These are phyloP conservation scores for Aspergillus hortae DNA, from an alignment of 2,329 filamentous ascomycete species.

Conservation along the genomic window DNA sequence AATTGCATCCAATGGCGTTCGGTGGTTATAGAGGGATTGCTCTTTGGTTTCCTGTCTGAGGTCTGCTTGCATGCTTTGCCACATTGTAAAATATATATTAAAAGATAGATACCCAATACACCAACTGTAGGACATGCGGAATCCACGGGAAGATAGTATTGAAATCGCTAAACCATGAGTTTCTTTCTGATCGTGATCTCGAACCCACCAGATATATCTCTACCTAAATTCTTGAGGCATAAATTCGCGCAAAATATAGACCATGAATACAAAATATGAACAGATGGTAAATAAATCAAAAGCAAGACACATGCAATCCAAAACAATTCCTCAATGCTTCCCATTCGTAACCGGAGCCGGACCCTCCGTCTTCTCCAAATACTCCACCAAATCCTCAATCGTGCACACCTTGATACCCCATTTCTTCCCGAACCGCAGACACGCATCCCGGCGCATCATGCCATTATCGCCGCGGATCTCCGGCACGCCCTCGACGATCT, in stretches of 20 bases:
- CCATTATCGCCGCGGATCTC: constrained; percentile 62
- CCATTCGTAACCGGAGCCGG: constrained; percentile 29
- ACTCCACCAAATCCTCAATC: constrained; percentile 81
- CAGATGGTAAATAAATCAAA: not conserved
- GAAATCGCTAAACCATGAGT: not conserved
- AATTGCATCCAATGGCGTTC: constrained; percentile 5
- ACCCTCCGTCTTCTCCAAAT: constrained; percentile 69
- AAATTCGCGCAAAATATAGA: not conserved
- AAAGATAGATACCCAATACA: constrained; percentile 13
- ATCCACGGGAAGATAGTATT: too few species aligned
- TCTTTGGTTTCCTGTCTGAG: not conserved
- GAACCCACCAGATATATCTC: not conserved
- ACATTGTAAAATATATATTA: constrained; percentile 12
- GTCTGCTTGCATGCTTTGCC: not conserved
- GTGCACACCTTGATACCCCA: constrained; percentile 94
- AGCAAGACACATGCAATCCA: constrained; percentile 5
- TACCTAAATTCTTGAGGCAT: not conserved
- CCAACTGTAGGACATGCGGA: not conserved
- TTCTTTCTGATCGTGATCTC: not conserved
- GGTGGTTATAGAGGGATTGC: not conserved
- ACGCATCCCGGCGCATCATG: constrained; percentile 90
- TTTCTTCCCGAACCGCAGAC: constrained; percentile 78
- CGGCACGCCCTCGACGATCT: constrained; percentile 64
- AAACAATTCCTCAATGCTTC: constrained; percentile 23
- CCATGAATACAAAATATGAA: not conserved